Percentiles rank a stretch among this genome's conserved stretches.
phyloP scores from a whole-genome alignment of 495 filamentous ascomycete genomes.

The Aspergillus wentii region DNA sequence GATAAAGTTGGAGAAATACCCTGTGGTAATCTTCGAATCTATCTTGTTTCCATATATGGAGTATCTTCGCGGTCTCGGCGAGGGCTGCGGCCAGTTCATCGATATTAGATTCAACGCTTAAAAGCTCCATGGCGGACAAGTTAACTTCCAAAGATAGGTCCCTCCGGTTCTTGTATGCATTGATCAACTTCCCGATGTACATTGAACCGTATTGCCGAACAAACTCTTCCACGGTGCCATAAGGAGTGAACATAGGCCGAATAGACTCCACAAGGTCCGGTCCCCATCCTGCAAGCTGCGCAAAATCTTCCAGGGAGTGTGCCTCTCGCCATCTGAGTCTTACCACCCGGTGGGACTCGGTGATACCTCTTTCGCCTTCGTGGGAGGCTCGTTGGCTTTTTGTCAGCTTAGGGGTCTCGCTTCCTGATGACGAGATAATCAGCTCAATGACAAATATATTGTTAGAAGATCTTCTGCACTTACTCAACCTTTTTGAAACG shows the following conservation, averaged over 20 bases:
- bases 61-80: neutral
- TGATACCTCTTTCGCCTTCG: neutral
- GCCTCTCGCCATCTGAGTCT: neutral
- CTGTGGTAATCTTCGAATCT: neutral
- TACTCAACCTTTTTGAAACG: neutral
- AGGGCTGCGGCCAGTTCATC: neutral
- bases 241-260: neutral
- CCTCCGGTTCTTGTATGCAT: neutral
- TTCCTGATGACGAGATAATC: neutral
- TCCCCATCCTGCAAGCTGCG: neutral
- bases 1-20: neutral
- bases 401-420: neutral
- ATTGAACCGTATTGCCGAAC: neutral
- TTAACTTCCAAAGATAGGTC: neutral
- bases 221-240: neutral
- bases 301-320: neutral
- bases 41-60: neutral
- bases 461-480: neutral
- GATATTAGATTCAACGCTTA: neutral
- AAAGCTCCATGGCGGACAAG: neutral
- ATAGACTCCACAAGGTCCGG: neutral
- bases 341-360: neutral
- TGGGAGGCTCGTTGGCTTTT: neutral
- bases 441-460: neutral
- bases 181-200: neutral